These are phyloP conservation scores for Cyberlindnera meyerae DNA, from an alignment of 805 yeast species.

Conservation along the genomic window DNA sequence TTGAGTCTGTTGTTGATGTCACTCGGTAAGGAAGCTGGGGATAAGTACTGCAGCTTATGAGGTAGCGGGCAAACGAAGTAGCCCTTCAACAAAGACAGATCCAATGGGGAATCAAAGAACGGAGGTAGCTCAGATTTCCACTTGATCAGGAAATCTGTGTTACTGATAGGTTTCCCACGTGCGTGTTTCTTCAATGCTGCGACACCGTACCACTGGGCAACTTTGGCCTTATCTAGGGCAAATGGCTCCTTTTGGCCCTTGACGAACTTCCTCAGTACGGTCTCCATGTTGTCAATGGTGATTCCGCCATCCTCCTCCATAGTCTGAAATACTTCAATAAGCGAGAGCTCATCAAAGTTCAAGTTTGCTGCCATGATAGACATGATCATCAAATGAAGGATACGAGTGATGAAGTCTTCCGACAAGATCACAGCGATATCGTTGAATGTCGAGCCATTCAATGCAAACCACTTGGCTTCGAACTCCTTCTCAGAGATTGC, in stretches of 20 bases:
- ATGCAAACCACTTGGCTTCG: slow-evolving; percentile 41
- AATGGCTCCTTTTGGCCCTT: slow-evolving; percentile 24
- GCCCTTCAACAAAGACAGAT: slow-evolving; percentile 51
- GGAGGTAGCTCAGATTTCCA: slow-evolving; percentile 64
- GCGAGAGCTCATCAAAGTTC: slow-evolving; percentile 25
- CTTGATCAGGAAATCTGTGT: slow-evolving; percentile 55
- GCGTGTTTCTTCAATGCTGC: slow-evolving; percentile 40
- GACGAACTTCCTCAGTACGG: slow-evolving; percentile 48
- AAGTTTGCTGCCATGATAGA: slow-evolving; percentile 34
- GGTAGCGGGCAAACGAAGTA: slow-evolving; percentile 43
- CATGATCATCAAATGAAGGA: slow-evolving; percentile 33
- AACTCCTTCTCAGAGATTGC: slow-evolving; percentile 57
- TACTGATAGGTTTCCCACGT: slow-evolving; percentile 24
- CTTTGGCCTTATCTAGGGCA: slow-evolving; percentile 36
- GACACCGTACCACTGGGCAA: slow-evolving; percentile 63
- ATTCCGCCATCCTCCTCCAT: slow-evolving; percentile 31
- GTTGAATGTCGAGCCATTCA: slow-evolving; percentile 52
- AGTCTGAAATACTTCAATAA: slow-evolving; percentile 27
- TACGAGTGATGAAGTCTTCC: slow-evolving; percentile 29
- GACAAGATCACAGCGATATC: slow-evolving; percentile 38
- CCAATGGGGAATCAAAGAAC: slow-evolving; percentile 55
- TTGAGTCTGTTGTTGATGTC: slow-evolving; percentile 47
- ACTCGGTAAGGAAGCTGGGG: slow-evolving; percentile 41
- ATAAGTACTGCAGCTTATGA: slow-evolving; percentile 47
- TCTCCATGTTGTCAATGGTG: slow-evolving; percentile 39